Conservation (phyloP, 805 yeast species). For the Jamesozyma rosinii region DNA sequence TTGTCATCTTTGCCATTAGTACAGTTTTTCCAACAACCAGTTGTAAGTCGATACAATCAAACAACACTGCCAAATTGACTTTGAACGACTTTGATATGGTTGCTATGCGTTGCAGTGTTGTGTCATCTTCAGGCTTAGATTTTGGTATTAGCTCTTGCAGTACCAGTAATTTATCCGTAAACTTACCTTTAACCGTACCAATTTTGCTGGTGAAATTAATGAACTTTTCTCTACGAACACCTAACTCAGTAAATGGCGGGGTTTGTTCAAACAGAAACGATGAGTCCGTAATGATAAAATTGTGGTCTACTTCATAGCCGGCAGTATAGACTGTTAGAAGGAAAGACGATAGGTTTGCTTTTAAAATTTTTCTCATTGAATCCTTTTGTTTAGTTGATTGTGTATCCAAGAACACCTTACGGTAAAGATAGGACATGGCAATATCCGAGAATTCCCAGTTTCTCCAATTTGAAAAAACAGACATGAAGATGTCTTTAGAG, state of each 20-base stretch:
- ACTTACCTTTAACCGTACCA: conserved; percentile 21
- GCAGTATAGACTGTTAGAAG: conserved; percentile 20
- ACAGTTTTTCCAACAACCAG: conserved; percentile 12
- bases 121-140: conserved; percentile 2
- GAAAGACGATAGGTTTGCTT: conserved; percentile 15
- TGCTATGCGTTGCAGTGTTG: background rate
- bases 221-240: conserved; percentile 10
- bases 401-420: conserved; percentile 37
- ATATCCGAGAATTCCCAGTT: conserved; percentile 78
- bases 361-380: conserved; percentile 10
- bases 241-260: conserved; percentile 9
- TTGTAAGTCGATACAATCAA: conserved; percentile 17
- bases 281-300: conserved; percentile 17
- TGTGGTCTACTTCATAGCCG: conserved; percentile 21
- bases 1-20: conserved; percentile 8
- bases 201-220: conserved; percentile 18
- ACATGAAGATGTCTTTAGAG: conserved; percentile 47
- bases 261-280: conserved; percentile 13
- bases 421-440: conserved; percentile 47
- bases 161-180: conserved; percentile 17
- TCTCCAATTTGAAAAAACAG: conserved; percentile 71
- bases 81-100: conserved; percentile 9
- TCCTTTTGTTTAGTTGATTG: conserved; percentile 4
- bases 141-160: conserved; percentile 7
- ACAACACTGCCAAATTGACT: conserved; percentile 12